Conservation (phyloP, 2,329 filamentous ascomycete species). For the Ophiostoma ulmi region DNA sequence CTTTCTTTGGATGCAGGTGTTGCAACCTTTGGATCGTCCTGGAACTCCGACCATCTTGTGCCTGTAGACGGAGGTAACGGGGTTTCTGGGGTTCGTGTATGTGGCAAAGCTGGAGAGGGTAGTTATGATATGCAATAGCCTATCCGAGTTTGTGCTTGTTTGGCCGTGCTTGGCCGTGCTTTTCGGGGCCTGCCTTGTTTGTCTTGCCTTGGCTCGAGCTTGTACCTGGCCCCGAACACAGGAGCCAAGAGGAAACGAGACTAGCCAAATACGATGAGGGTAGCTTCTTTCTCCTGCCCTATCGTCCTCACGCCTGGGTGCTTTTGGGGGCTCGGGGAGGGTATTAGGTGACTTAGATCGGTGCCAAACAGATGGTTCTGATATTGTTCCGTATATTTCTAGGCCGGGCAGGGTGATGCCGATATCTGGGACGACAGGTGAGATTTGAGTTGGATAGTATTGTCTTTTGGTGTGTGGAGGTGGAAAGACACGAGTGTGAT, state of each 20-base stretch:
- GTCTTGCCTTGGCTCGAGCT: neutral
- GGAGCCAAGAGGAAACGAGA: neutral
- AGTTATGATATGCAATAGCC: neutral
- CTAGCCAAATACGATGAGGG: neutral
- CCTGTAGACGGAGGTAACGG: neutral
- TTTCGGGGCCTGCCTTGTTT: neutral
- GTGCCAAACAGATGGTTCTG: neutral
- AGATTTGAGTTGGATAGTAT: neutral
- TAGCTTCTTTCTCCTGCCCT: neutral
- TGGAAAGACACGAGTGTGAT: neutral
- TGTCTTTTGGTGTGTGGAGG: neutral
- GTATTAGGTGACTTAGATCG: neutral
- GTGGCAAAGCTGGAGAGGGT: neutral
- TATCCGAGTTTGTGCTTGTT: neutral
- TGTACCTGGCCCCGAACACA: neutral
- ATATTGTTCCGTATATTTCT: neutral
- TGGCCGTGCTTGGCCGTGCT: neutral
- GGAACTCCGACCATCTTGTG: constrained; percentile 29
- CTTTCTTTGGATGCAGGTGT: constrained; percentile 28
- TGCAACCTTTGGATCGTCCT: constrained; percentile 28
- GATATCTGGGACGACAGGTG: neutral
- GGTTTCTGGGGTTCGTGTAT: neutral
- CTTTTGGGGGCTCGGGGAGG: neutral
- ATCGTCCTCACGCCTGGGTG: neutral
- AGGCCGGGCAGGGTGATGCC: neutral